phyloP scores from a whole-genome alignment of 2,329 filamentous ascomycete species.

The Aciculosporium take region DNA sequence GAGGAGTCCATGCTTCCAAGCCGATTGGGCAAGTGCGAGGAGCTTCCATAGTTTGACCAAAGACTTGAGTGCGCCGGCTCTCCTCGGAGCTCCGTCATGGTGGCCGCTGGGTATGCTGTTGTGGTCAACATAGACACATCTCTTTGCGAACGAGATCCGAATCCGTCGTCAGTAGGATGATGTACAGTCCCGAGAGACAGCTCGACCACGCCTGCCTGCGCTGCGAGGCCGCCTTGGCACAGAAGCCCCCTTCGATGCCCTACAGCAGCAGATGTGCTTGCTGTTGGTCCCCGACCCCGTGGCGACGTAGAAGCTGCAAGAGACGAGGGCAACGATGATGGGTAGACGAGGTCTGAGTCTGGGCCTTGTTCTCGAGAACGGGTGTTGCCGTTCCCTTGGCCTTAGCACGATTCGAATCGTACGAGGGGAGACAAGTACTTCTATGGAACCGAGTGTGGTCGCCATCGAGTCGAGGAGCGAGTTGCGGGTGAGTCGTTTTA shows the following conservation, averaged over 20 bases:
- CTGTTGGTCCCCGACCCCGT: not conserved
- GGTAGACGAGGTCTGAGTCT: not conserved
- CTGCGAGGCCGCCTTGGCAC: not conserved
- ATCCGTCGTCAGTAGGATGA: not conserved
- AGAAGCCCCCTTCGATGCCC: not conserved
- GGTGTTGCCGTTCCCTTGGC: slow-evolving; percentile 2
- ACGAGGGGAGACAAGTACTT: slow-evolving; percentile 1
- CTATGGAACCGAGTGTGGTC: slow-evolving; percentile 4
- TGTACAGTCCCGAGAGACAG: not conserved
- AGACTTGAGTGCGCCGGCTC: slow-evolving; percentile 42
- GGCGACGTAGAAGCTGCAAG: not conserved
- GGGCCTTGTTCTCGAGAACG: not conserved
- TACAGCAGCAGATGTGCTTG: not conserved
- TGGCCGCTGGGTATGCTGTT: slow-evolving; percentile 40
- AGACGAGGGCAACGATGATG: not conserved
- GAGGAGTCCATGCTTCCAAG: slow-evolving; percentile 37
- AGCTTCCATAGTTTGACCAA: slow-evolving; percentile 43
- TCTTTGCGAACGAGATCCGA: slow-evolving; percentile 9
- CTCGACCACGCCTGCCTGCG: not conserved
- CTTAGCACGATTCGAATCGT: slow-evolving; percentile 4
- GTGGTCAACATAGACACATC: slow-evolving; percentile 48
- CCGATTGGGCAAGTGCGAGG: slow-evolving; percentile 38
- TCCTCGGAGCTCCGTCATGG: slow-evolving; percentile 49
- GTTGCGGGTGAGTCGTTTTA: slow-evolving; percentile 31
- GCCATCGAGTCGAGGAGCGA: slow-evolving; percentile 11